Base-by-base conservation (phyloP, 2,329 filamentous ascomycete species). In the Aspergillus calidoustus region DNA sequence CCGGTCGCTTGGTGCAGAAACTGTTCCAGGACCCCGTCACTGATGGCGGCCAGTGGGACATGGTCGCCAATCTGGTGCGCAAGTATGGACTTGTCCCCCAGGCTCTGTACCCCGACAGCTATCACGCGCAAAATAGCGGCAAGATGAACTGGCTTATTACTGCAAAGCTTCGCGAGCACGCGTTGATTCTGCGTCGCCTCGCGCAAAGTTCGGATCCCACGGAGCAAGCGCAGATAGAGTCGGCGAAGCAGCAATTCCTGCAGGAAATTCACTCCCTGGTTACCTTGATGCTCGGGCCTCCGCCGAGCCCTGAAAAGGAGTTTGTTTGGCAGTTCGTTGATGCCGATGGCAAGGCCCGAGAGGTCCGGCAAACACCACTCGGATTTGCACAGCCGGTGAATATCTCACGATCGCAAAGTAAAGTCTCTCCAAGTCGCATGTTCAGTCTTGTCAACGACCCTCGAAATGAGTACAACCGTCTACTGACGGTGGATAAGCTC, bases 81-180 rank as follows among this genome's bases (percentile, higher is more conserved):
- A 96, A 96, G 79, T 96, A 96, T 72, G 93, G 93, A 30, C 85
- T 96, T n/a, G 89, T 95, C 0, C 92, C 92, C 3, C 91, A 96
- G 74, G 79, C 82, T 0, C 78, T 96, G 2, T 96, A 95, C 73
- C 92, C 92, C 0, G 93, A 96, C 74, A 88, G 85, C 57, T 94
- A 86, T 83, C 94, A 91, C 74, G 91, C 92, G 4, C 85, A 85
- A 80, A 88, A 88, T 69, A 91, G 89, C 28, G 77, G 82, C 1
- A 82, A 86, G 19, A 87, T 96, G 79, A 91, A 93, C 73, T 83
- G 80, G 57, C 81, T 96, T 31, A 82, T 96, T 64, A 93, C 91
- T 11, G 93, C 89, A 19, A 96, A 96, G 79, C 84, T 97, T 38
- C 89, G 93, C n/a, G 92, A 96, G 76, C 89, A 92, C 69, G 92